Base-by-base conservation (phyloP, 73 alveolate genomes). In the Halteria grandinella region DNA sequence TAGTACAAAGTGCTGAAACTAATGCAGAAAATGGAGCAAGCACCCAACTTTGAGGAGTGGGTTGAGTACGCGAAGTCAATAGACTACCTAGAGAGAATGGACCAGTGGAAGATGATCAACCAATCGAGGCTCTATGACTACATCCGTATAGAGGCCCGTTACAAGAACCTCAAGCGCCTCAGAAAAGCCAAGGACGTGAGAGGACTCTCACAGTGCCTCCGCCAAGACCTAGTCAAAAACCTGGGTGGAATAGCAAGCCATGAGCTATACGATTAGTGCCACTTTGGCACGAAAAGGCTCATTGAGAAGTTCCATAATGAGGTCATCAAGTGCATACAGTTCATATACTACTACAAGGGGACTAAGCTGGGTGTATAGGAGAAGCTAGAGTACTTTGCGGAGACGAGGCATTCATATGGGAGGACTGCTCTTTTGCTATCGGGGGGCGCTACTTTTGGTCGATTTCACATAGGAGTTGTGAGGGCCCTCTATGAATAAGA, bases 391-490 rank as follows among this genome's bases (percentile, higher is more conserved):
- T 89, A 84, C 60, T 89, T 89, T 45, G 63, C 90, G 28, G 92
- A 89, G 40, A 83, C 92, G 34, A 79, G 93, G 48, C 88, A 83
- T 66, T 66, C 93, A 8, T 89, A 29, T 44, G 96, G 96, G 7
- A 75, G 79, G 45, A 89, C 92, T 76, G 96, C 96, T 21, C 55
- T 89, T 1, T 44, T 89, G 0, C 55, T 89, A 8, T 74, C 91
- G 41, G 93, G 96, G 32, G 96, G 96, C 20, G 89, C 91, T 12
- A 63, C 93, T 12, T 32, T 89, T 25, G 96, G 96, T 6, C 54
- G 76, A 43, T 89, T 63, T 57, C 96, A 89, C 77, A 47, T 89
- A 28, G 96, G 96, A 20, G 89, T 69, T 0, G 62, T 89, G 10
- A 89, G 77, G 53, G 89, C 75, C 0, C 69, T 89, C 0, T 76